Conservation (phyloP, 805 yeast species). For the Spathaspora girioi region DNA sequence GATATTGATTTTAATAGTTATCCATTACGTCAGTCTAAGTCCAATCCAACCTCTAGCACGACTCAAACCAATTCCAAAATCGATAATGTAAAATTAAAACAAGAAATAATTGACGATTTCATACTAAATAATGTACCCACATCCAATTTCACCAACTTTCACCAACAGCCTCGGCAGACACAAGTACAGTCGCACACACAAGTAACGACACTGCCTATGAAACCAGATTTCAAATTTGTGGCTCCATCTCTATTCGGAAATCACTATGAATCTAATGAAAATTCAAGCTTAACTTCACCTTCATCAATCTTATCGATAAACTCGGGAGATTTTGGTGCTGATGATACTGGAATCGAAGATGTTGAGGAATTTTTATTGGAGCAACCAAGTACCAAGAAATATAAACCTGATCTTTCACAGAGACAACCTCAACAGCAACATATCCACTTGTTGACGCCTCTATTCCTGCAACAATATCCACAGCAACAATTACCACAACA, state of each 20-base stretch:
- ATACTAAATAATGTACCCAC: conserved; percentile 34
- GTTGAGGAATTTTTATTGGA: background rate
- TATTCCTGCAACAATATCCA: background rate
- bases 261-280: background rate
- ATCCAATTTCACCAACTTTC: background rate
- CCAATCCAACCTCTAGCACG: conserved; percentile 2
- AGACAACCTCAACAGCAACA: background rate
- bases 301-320: conserved; percentile 32
- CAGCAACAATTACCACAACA: conserved; percentile 1
- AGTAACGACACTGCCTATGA: background rate
- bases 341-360: conserved; percentile 2
- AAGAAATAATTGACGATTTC: conserved; percentile 39
- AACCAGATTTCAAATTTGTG: conserved; percentile 6
- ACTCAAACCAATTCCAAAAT: background rate
- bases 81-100: conserved; percentile 27
- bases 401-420: background rate
- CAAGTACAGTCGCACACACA: background rate
- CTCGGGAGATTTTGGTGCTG: conserved; percentile 21
- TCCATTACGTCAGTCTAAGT: conserved; percentile 10
- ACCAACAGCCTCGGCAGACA: background rate
- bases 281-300: conserved; percentile 29
- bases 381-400: conserved; percentile 5
- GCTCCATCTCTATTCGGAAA: conserved; percentile 10
- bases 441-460: background rate
- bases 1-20: conserved; percentile 9